These are phyloP conservation scores for Grosmannia serpens DNA, from an alignment of 2,329 filamentous ascomycete species.

Conservation along the genomic window DNA sequence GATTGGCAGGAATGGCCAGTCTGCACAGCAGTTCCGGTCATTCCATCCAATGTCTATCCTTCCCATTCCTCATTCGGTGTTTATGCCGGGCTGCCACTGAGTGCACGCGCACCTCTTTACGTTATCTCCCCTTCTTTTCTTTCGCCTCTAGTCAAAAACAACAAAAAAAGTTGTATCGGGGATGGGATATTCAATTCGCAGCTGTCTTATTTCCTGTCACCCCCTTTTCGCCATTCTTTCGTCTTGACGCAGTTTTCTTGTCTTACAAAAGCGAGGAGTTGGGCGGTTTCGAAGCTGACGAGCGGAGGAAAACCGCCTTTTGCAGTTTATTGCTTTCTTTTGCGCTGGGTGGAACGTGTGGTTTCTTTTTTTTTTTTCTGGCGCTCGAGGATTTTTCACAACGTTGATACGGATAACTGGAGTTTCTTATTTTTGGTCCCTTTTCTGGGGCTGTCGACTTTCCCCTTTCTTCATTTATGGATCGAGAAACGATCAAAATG, in stretches of 20 bases:
- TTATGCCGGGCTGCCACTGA: conserved; percentile 16
- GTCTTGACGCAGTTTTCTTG: neutral
- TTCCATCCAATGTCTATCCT: conserved; percentile 30
- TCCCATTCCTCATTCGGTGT: conserved; percentile 39
- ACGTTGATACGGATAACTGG: neutral
- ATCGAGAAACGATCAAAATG: neutral
- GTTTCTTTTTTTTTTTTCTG: neutral
- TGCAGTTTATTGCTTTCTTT: neutral
- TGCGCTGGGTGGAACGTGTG: neutral
- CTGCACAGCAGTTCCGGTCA: conserved; percentile 24
- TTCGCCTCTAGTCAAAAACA: neutral
- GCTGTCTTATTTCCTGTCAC: neutral
- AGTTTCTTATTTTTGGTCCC: neutral
- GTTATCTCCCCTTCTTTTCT: neutral
- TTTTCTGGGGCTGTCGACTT: neutral
- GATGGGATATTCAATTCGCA: neutral
- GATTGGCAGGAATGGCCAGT: conserved; percentile 27
- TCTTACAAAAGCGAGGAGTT: conserved; percentile 6
- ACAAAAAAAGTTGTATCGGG: neutral
- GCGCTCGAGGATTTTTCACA: neutral
- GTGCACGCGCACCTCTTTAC: neutral
- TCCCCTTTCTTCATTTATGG: neutral
- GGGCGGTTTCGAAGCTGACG: conserved; percentile 1
- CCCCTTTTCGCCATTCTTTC: neutral
- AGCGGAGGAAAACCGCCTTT: conserved; percentile 1